A percentile compares a stretch with the other conserved stretches of the same genome.
phyloP scores from a whole-genome alignment of 257 asterid species.

The Cordia subcordata region DNA sequence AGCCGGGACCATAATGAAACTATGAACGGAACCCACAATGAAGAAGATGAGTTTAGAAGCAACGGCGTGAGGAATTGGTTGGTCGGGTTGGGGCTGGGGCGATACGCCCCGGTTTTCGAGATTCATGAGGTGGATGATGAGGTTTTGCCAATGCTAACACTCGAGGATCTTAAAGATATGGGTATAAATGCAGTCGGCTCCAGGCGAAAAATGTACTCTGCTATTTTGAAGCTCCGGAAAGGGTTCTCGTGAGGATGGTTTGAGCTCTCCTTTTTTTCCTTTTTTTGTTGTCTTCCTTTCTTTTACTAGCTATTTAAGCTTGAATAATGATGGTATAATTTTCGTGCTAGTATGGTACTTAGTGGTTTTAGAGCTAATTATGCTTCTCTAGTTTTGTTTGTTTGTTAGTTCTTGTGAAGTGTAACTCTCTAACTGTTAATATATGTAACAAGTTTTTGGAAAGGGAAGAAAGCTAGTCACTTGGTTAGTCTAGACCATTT shows the following conservation, averaged over 20 bases:
- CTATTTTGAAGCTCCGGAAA: constrained; percentile 62
- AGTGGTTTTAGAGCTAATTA: constrained; percentile 27
- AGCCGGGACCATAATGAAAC: constrained; percentile 23
- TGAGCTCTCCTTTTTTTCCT: constrained; percentile 36
- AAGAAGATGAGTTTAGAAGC: constrained; percentile 44
- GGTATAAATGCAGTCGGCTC: constrained; percentile 90
- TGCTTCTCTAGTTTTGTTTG: constrained; percentile 18
- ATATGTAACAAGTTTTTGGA: constrained; percentile 26
- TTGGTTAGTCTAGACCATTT: constrained; percentile 11
- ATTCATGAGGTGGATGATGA: constrained; percentile 92
- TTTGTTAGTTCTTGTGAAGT: constrained; percentile 26
- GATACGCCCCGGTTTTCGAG: constrained; percentile 72
- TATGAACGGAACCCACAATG: constrained; percentile 33
- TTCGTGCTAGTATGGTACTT: constrained; percentile 25
- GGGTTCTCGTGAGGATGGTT: constrained; percentile 59
- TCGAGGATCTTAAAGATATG: constrained; percentile 97
- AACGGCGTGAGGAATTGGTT: constrained; percentile 85
- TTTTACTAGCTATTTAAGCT: constrained; percentile 19
- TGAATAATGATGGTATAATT: constrained; percentile 31
- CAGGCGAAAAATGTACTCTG: constrained; percentile 70
- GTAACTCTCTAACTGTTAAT: constrained; percentile 27
- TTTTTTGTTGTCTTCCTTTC: constrained; percentile 16
- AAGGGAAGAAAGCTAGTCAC: constrained; percentile 20
- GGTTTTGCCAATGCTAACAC: constrained; percentile 69
- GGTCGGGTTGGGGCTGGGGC: constrained; percentile 64